phyloP scores from a whole-genome alignment of 495 filamentous ascomycete genomes.

The Usnea hakonensis region DNA sequence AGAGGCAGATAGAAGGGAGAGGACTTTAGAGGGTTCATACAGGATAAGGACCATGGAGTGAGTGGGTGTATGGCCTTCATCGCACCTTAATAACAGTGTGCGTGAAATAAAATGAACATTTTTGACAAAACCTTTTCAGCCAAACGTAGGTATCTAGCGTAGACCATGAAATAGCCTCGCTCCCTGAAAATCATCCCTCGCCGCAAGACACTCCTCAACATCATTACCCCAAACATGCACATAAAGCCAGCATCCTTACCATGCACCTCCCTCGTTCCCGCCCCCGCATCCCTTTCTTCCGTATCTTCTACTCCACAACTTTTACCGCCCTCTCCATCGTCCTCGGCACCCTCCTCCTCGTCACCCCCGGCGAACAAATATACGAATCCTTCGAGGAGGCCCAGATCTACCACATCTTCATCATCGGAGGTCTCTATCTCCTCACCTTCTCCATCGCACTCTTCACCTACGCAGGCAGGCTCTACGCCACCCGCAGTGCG shows the following conservation, averaged over 20 bases:
- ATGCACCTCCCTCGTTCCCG: constrained; percentile 1
- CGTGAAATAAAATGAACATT: not conserved
- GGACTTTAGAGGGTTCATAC: not conserved
- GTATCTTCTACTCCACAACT: constrained; percentile 71
- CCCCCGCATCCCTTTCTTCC: constrained; percentile 50
- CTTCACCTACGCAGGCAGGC: constrained; percentile 74
- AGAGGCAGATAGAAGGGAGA: not conserved
- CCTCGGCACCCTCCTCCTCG: constrained; percentile 61
- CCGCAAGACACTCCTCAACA: not conserved
- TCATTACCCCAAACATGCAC: not conserved
- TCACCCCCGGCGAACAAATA: constrained; percentile 79
- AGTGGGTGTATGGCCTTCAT: not conserved
- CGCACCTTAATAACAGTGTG: not conserved
- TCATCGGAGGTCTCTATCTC: constrained; percentile 71
- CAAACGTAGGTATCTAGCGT: no score
- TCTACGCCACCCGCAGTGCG: constrained; percentile 77
- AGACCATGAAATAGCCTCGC: not conserved
- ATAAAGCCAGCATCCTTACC: not conserved
- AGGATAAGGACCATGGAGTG: not conserved
- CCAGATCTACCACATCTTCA: constrained; percentile 73
- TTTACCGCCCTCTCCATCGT: constrained; percentile 73
- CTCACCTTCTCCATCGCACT: constrained; percentile 62
- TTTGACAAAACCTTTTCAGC: not conserved
- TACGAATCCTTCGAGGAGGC: constrained; percentile 59
- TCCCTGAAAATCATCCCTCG: not conserved